Evolutionary conservation across 495 filamentous ascomycete species (phyloP).

Genomic region (Lophiostoma macrostomum): DNA sequence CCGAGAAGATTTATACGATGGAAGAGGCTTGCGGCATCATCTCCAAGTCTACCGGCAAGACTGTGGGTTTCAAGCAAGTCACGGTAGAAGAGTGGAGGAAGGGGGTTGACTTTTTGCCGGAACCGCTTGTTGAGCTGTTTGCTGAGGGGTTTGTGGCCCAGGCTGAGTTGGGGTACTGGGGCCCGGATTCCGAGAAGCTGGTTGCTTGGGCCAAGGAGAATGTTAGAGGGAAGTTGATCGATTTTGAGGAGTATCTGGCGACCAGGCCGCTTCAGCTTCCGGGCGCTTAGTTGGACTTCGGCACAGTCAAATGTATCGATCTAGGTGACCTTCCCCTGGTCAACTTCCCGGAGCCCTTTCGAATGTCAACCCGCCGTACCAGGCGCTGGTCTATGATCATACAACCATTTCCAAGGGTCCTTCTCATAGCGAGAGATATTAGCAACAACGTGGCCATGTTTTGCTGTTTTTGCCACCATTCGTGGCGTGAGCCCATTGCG

Average conservation of each 20-base stretch:
- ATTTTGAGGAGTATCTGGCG: constrained; percentile 48
- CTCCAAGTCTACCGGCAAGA: constrained; percentile 48
- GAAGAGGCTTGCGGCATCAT: constrained; percentile 43
- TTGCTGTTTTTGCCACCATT: too few relatives aligned
- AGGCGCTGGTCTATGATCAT: too few relatives aligned
- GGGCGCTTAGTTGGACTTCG: too few relatives aligned
- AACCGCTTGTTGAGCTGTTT: constrained; percentile 38
- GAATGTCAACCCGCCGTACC: too few relatives aligned
- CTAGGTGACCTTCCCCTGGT: too few relatives aligned
- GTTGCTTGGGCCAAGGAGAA: constrained; percentile 44
- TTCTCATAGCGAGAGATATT: too few relatives aligned
- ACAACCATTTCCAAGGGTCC: too few relatives aligned
- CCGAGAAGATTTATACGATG: constrained; percentile 40
- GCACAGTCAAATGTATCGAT: too few relatives aligned
- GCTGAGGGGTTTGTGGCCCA: constrained; percentile 40
- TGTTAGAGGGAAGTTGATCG: constrained; percentile 43
- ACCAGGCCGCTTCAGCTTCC: too few relatives aligned
- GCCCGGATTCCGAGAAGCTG: constrained; percentile 41
- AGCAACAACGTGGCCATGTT: too few relatives aligned
- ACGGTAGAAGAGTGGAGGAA: constrained; percentile 40
- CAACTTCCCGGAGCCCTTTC: too few relatives aligned
- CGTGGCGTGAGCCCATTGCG: too few relatives aligned
- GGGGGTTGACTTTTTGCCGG: not conserved
- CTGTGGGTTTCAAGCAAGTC: constrained; percentile 47
- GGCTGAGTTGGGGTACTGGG: constrained; percentile 50